Conservation (phyloP, 2,329 filamentous ascomycete genomes). For the Tolypocladium album region DNA sequence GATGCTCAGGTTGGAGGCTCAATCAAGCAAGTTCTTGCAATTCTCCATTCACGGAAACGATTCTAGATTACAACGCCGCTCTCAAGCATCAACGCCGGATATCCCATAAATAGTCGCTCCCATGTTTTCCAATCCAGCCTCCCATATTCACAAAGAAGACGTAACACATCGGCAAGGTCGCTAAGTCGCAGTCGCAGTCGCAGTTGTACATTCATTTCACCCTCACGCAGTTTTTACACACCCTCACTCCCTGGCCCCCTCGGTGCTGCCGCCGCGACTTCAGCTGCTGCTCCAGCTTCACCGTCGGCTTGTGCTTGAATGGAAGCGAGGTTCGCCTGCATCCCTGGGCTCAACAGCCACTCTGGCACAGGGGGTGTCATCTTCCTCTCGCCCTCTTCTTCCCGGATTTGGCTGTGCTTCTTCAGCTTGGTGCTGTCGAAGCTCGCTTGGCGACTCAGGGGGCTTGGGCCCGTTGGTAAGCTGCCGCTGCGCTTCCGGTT, state of each 20-base stretch:
- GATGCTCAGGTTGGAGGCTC: not conserved
- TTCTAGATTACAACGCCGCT: not conserved
- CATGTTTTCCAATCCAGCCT: not conserved
- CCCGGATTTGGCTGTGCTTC: not conserved
- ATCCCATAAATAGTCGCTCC: not conserved
- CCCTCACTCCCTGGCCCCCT: not conserved
- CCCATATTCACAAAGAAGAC: not conserved
- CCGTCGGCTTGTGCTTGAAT: not conserved
- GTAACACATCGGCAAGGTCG: not conserved
- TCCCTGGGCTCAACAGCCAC: conserved; percentile 46
- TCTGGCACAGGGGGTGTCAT: conserved; percentile 52
- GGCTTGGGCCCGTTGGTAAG: conserved; percentile 32
- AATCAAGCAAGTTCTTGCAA: not conserved
- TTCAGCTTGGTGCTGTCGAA: conserved; percentile 22
- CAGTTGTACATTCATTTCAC: not conserved
- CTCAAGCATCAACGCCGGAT: not conserved
- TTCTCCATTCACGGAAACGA: not conserved
- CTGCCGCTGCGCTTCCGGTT: conserved; percentile 46
- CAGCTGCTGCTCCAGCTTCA: not conserved
- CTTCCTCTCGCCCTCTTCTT: conserved; percentile 23
- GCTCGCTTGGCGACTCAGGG: conserved; percentile 38
- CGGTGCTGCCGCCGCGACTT: not conserved
- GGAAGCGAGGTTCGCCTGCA: conserved; percentile 27
- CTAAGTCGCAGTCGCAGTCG: not conserved
- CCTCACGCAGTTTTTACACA: not conserved